Conservation (phyloP, 1,139 yeast genomes). For the Scheffersomyces stambukii region DNA sequence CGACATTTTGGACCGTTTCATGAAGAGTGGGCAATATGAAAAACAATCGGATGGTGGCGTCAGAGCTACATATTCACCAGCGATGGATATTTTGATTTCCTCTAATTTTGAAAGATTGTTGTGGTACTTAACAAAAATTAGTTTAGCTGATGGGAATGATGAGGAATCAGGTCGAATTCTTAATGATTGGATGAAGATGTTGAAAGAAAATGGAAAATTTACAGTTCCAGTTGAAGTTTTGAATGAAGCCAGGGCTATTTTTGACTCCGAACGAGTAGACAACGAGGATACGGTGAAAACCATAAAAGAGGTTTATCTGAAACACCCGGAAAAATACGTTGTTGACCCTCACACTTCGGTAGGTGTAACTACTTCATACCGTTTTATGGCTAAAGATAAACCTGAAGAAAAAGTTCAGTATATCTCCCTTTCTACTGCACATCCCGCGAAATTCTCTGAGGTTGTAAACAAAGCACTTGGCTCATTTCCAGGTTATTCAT, state of each 20-base stretch:
- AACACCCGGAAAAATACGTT: conserved; percentile 66
- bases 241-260: conserved; percentile 60
- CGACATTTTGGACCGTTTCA: conserved; percentile 89
- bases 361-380: conserved; percentile 76
- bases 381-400: conserved; percentile 49
- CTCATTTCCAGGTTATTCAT: conserved; percentile 67
- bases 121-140: conserved; percentile 87
- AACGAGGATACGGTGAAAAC: conserved; percentile 75
- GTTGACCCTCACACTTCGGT: conserved; percentile 97
- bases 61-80: conserved; percentile 90
- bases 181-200: conserved; percentile 71
- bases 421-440: conserved; percentile 91
- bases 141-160: conserved; percentile 40
- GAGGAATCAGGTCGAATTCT: conserved; percentile 74
- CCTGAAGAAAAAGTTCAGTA: conserved; percentile 38
- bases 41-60: conserved; percentile 58
- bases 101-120: conserved; percentile 93
- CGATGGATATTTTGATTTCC: conserved; percentile 95
- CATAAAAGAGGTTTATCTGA: conserved; percentile 63
- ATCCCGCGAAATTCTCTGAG: conserved; percentile 96
- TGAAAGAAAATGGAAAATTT: conserved; percentile 75
- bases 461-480: conserved; percentile 83
- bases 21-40: conserved; percentile 79
- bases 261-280: conserved; percentile 76
- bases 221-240: conserved; percentile 64